These are phyloP conservation scores for Ceratocystis variospora DNA, from an alignment of 2,329 filamentous ascomycete genomes.

Conservation along the genomic window DNA sequence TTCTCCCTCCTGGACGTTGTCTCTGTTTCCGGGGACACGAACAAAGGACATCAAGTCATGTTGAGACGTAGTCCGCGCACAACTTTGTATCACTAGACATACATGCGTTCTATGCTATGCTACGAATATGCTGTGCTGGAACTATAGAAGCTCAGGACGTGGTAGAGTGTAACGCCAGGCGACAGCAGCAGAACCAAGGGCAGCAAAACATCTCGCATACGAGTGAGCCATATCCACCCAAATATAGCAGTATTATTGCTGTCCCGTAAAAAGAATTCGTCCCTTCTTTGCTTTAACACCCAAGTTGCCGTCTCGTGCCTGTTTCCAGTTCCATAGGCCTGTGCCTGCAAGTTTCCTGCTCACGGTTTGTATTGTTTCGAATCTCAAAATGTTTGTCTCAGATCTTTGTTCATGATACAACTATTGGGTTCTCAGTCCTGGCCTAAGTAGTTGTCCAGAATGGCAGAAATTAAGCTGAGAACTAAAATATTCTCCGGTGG, in stretches of 20 bases:
- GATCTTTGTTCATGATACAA: background rate
- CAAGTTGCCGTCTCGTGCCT: background rate
- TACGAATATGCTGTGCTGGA: background rate
- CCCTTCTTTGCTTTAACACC: background rate
- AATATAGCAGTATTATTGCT: background rate
- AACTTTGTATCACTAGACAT: background rate
- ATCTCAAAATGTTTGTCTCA: slow-evolving; percentile 7
- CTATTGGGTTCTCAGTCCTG: background rate
- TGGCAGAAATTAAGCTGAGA: background rate
- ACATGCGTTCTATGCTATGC: background rate
- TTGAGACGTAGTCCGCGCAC: background rate
- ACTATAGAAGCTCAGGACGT: too few relatives aligned
- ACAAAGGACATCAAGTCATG: background rate
- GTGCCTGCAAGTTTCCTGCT: background rate
- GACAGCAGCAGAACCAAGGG: background rate
- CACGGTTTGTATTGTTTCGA: slow-evolving; percentile 3
- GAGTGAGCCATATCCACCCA: background rate
- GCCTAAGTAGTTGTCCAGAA: background rate
- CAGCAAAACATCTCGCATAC: background rate
- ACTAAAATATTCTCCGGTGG: background rate
- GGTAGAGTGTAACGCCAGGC: too few relatives aligned
- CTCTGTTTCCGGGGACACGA: background rate
- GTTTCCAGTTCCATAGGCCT: background rate
- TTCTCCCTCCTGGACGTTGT: too few relatives aligned
- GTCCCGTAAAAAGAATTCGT: background rate